A percentile compares a stretch with the other conserved stretches of the same genome.
phyloP scores from a whole-genome alignment of 371 early-diverging fungal species.

The Zychaea mexicana region DNA sequence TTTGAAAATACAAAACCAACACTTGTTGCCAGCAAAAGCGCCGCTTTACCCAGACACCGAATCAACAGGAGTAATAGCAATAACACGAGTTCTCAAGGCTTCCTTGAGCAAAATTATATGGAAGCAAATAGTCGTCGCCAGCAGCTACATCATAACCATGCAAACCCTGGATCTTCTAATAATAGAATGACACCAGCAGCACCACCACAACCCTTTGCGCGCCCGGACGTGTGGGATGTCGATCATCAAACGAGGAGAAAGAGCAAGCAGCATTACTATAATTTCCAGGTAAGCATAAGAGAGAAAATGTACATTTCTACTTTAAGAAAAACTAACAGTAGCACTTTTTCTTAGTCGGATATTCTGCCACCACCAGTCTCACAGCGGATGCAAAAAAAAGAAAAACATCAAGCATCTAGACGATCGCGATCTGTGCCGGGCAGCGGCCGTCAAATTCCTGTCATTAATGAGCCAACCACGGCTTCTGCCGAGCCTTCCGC shows the following conservation, averaged over 20 bases:
- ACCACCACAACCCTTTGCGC: not conserved
- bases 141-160: not conserved
- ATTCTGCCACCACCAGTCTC: not conserved
- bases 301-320: not conserved
- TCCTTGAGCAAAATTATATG: not conserved
- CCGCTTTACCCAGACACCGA: not conserved
- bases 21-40: not conserved
- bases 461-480: constrained; percentile 5
- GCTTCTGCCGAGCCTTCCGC: not conserved
- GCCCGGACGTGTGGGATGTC: not conserved
- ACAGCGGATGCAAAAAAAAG: not conserved
- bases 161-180: constrained; percentile 1
- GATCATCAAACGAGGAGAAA: not conserved
- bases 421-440: not conserved
- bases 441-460: not conserved
- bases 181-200: not conserved
- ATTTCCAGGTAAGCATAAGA: not conserved
- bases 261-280: too few relatives aligned
- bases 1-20: not conserved
- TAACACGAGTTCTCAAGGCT: not conserved
- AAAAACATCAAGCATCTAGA: not conserved
- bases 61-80: not conserved
- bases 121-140: not conserved
- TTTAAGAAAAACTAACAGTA: not conserved
- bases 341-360: not conserved